These are phyloP conservation scores for Salix dunnii DNA, from an alignment of 345 rosid species.

Conservation along the genomic window DNA sequence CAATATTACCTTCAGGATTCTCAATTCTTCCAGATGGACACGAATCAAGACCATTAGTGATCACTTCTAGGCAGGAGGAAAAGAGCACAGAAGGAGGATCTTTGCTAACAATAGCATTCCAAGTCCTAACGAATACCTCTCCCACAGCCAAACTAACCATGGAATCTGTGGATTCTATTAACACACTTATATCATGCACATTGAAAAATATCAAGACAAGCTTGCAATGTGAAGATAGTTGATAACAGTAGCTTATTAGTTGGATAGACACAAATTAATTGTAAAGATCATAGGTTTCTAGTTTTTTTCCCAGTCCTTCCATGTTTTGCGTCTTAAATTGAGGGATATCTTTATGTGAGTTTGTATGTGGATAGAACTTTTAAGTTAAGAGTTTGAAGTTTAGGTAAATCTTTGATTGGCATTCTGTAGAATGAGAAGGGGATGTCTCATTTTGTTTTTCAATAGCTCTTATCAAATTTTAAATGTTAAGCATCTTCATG, in stretches of 20 bases:
- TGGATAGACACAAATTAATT: conserved; percentile 11
- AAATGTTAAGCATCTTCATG: neutral
- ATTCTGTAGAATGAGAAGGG: neutral
- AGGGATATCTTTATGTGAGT: neutral
- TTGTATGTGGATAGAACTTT: conserved; percentile 4
- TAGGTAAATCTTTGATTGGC: neutral
- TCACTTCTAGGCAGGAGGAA: conserved; percentile 77
- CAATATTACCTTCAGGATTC: conserved; percentile 87
- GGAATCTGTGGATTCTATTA: conserved; percentile 85
- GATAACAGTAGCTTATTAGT: conserved; percentile 1
- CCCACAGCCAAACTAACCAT: conserved; percentile 60
- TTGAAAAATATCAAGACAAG: conserved; percentile 70
- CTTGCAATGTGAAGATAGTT: conserved; percentile 74
- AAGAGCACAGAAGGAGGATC: conserved; percentile 83
- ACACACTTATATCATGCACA: conserved; percentile 70
- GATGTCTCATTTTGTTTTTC: neutral
- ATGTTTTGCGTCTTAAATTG: neutral
- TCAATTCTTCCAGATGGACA: conserved; percentile 85
- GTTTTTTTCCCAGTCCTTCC: neutral
- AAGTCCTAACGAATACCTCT: conserved; percentile 59
- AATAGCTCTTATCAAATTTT: no score
- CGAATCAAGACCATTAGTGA: conserved; percentile 82
- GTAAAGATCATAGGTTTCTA: conserved; percentile 13
- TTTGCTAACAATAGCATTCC: conserved; percentile 77
- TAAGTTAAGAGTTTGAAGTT: neutral